Evolutionary conservation across 306 rosid species (phyloP), one percentile per base, ranked within the genome.

Genomic region (Cicer judaicum): DNA sequence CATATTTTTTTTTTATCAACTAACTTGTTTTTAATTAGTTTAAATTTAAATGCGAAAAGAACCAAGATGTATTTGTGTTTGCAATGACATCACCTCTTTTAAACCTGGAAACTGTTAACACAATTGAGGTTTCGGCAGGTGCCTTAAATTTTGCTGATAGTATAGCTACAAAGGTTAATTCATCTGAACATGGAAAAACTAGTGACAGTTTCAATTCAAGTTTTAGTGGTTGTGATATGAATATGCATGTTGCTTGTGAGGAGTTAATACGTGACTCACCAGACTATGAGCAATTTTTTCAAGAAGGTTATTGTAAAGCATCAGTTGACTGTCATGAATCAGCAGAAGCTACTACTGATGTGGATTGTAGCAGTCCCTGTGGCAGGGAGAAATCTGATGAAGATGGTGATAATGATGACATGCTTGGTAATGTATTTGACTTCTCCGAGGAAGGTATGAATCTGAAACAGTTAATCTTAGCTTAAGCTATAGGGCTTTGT

Each of bases 371-470:
- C 75, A 79, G 91, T 81, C 92, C 91, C 55, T 78, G 86, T 76
- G 89, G 84, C 73, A 82, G 90, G 86, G 98, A 86, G 80, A 93
- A 93, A 81, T 77, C 80, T 40, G 95, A 90, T 81, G 95, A 90
- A 67, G 93, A 80, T 73, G 96, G 82, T 13, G 94, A 90, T 50
- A 74, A 77, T 63, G 96, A 86, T 77, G 91, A 88, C 85, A 80
- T 90, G 94, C 90, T 87, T 79, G 97, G 93, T 69, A 91, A 87
- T 72, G 84, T 93, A 64, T 93, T 93, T 86, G 90, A 84, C 78
- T 93, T 93, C 85, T 93, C 93, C 1, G 97, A 89, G 83, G 95
- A 93, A 93, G 98, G 98, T 92, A 73, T 36, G 82, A 70, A 50
- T 66, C 36, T 62, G 68, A 70, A 68, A 61, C 69, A 41, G 64